phyloP scores from a whole-genome alignment of 2,329 filamentous ascomycete genomes.

The Apiospora rasikravindrae region DNA sequence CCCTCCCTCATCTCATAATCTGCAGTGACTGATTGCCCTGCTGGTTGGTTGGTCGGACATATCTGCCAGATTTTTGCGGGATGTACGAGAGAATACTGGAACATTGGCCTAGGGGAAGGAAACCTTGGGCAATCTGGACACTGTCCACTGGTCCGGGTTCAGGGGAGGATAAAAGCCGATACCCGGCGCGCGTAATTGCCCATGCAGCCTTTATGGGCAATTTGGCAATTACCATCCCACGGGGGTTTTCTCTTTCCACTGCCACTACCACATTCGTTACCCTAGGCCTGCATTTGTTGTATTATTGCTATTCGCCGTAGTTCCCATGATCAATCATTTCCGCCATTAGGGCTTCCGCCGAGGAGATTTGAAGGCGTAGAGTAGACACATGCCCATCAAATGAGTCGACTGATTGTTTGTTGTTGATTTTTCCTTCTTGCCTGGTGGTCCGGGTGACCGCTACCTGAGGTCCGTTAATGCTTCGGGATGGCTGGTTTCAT shows the following conservation, averaged over 20 bases:
- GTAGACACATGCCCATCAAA: neutral
- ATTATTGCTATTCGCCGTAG: neutral
- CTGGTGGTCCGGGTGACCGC: neutral
- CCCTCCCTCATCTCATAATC: neutral
- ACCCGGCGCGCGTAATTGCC: neutral
- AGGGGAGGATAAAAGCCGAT: constrained; percentile 6
- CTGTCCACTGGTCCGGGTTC: neutral
- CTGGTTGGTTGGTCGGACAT: constrained; percentile 14
- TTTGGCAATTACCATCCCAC: neutral
- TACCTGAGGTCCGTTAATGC: neutral
- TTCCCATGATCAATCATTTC: neutral
- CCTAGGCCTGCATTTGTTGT: neutral
- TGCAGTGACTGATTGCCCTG: neutral
- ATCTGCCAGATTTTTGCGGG: neutral
- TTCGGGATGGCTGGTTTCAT: neutral
- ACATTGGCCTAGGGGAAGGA: neutral
- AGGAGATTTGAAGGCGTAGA: neutral
- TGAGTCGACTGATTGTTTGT: neutral
- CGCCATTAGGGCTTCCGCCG: neutral
- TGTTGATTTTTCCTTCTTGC: neutral
- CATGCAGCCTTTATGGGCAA: neutral
- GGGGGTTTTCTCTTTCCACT: neutral
- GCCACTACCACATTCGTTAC: neutral
- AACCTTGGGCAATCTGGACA: neutral
- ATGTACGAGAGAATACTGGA: neutral